Base-by-base conservation (phyloP, 108 stramenopile species). In the Epipyxis sp. region DNA sequence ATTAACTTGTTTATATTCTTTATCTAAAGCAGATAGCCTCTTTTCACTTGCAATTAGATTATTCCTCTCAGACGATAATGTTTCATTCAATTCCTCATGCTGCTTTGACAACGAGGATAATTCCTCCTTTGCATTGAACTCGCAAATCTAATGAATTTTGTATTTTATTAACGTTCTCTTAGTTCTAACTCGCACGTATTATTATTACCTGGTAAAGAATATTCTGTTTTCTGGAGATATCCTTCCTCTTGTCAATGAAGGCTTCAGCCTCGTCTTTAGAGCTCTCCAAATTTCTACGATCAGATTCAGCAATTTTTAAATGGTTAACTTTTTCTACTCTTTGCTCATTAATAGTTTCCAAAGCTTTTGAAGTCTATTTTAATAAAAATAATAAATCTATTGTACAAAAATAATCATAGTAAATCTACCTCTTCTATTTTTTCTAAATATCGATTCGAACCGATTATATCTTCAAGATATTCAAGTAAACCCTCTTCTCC, bases 401-500 rank as follows among this genome's bases (percentile, higher is more conserved):
- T 25, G 20, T 25, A 57, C 54, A 25, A 25, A 16, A 16, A 25
- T 57, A 25, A 57, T 16, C 20, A 16, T n/a, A n/a, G n/a, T n/a
- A n/a, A 25, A 25, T 25, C 16, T 57, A 57, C 61, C 69, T 86
- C 83, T 62, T 91, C 92, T 2, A 95, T 93, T 13, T 89, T 90
- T 46, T 90, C 92, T 29, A 99, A 91, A 80, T 84, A 95, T 62
- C 93, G 90, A 86, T 96, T 94, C 40, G 88, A 89, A 39, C 98
- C 98, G 80, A 99, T 99, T 59, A 99, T 99, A 79, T 99, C 98
- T 79, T 99, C 98, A 54, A 99, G 85, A 81, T 97, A 99, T 76
- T 97, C 98, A 59, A 99, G 82, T n/a, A 99, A 85, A 29, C 98
- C 98, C 43, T 97, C 96, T 80, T 98, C 97, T 69, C 92, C 83